Base-by-base conservation (phyloP, 1,139 yeast species). In the Saccharomycopsis phalli region DNA sequence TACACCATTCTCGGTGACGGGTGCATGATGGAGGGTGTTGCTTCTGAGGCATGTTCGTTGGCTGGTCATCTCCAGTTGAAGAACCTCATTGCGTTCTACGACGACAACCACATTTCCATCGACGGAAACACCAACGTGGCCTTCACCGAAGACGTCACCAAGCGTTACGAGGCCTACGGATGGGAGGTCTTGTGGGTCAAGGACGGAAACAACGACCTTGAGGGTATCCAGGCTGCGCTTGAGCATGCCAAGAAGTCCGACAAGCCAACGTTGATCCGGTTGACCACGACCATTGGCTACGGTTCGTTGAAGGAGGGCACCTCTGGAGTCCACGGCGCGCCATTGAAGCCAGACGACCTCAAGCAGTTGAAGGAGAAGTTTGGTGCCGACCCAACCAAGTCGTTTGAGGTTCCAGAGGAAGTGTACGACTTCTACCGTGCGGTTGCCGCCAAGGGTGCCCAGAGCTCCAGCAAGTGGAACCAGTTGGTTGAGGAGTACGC, bases 21-120 rank as follows among this genome's bases (percentile, higher is more conserved):
- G 54, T 93, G 98, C 71, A 73, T 91, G 73, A 83, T 81, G 91
- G 99, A 91, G 71, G 99, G 99, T 74, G 87, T 91, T 50, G 76
- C 96, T 47, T 75, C 93, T 47, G 99, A 91, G 71, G 94, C 97
- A 42, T 74, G 75, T 54, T 91, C 98, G 34, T 68, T 88, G 50
- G 99, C 98, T 51, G 99, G 98, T 58, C 98, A 91, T 69, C 73
- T 91, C 65, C 75, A 87, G 70, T 79, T 91, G 63, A 87, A 87
- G 63, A 88, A 88, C 72, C 76, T 91, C 68, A 86, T 91, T 64
- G 87, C 93, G 46, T 79, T 91, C 68, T 93, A 93, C 80, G 99
- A 91, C 61, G 95, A 87, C 69, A 91, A 91, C 81, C 81, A 79
- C 63, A 88, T 91, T 69, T 81, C 98, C 57, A 91, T 91, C 61